Base-by-base conservation (phyloP, 164 flowering plant genomes). In the Vitis amurensis region DNA sequence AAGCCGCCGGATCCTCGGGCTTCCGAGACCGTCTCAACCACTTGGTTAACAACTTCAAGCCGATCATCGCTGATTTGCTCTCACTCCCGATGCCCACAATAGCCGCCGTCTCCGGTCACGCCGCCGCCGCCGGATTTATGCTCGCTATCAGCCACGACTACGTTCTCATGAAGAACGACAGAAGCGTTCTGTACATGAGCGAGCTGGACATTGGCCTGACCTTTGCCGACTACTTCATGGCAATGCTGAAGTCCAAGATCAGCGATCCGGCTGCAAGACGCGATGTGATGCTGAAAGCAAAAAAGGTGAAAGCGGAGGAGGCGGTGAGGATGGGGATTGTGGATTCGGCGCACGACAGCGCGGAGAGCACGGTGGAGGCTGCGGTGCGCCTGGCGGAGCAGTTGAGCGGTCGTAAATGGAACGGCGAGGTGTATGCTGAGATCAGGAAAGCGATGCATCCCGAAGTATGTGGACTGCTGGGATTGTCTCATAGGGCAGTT, bases 61-160 rank as follows among this genome's bases (percentile, higher is more conserved):
- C 82, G 23, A 69, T 87, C 37, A 76, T 82, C 8, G 70, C 83
- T 4, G 88, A 81, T 49, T 29, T 87, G 9, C 31, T 87, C 17
- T 69, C 81, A 29, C 72, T 87, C 14, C 90, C 90, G 1, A 81
- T 85, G 87, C 90, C 88, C 19, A 85, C 90, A 4, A 60, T 87
- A 52, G 88, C 90, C 59, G 87, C 84, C 75, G 77, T 87, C 4
- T 48, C 75, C 19, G 90, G 90, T 61, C 90, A 87, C 78, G 90
- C 90, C 29, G 80, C 90, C 23, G 90, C 88, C 14, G 90, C 88
- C 0, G 90, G 90, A 14, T n/a, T 85, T 49, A 0, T 79, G 51
- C 71, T 87, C n/a, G 90, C 88, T 12, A 37, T 84, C 58, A 29
- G 82, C 70, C 90, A 87, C 70, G 90, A 87, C 62, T 82, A 83